Evolutionary conservation across 306 rosid genomes (phyloP).

Genomic region (Corylus avellana): DNA sequence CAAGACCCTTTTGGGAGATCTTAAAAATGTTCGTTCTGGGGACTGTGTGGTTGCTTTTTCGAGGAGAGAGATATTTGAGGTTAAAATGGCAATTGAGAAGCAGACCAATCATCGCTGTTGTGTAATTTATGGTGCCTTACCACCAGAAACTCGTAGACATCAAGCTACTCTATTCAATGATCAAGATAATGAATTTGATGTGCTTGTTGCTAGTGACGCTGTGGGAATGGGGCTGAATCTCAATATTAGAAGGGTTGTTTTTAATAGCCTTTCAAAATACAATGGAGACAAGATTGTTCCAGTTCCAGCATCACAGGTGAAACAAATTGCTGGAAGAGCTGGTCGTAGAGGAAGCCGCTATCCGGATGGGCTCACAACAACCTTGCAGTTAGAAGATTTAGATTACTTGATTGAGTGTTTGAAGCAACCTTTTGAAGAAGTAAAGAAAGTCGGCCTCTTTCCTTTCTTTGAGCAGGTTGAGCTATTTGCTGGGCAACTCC

Average conservation of each 20-base stretch:
- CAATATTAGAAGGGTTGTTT: slow-evolving; percentile 87
- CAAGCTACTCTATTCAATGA: slow-evolving; percentile 87
- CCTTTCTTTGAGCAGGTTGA: slow-evolving; percentile 85
- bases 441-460: slow-evolving; percentile 72
- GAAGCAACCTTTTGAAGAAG: slow-evolving; percentile 79
- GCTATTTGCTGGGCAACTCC: slow-evolving; percentile 69
- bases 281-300: slow-evolving; percentile 81
- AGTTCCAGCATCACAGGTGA: slow-evolving; percentile 89
- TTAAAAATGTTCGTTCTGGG: slow-evolving; percentile 72
- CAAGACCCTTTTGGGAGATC: slow-evolving; percentile 80
- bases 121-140: slow-evolving; percentile 90
- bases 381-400: slow-evolving; percentile 75
- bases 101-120: slow-evolving; percentile 77
- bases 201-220: slow-evolving; percentile 93
- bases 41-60: slow-evolving; percentile 98
- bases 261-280: slow-evolving; percentile 73
- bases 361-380: slow-evolving; percentile 85
- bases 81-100: slow-evolving; percentile 77
- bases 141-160: slow-evolving; percentile 87
- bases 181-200: slow-evolving; percentile 73
- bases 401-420: slow-evolving; percentile 88
- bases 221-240: slow-evolving; percentile 98
- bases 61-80: slow-evolving; percentile 94
- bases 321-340: slow-evolving; percentile 97
- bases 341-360: slow-evolving; percentile 89